Evolutionary conservation across 2,329 filamentous ascomycete genomes (phyloP), one percentile per base, ranked within the genome.

Genomic region (Albifimbria verrucaria): DNA sequence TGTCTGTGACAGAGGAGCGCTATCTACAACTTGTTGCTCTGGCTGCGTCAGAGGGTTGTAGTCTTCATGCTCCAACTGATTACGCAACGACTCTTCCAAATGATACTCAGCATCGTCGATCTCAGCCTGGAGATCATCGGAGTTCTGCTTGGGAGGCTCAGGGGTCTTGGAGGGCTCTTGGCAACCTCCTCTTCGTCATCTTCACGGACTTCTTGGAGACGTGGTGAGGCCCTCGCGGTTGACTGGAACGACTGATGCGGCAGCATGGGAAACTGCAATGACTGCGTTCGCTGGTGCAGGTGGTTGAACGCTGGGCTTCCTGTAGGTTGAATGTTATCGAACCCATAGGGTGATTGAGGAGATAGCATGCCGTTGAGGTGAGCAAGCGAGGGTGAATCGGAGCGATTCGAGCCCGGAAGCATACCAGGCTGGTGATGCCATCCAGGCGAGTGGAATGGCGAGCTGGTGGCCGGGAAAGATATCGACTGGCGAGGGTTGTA

Each of bases 41-140:
- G 62, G 59, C 50, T 73, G 69, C 41, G 79, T 75, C 48, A 86
- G 84, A 2, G 86, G 87, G 62, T 85, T 89, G 64, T 90, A 88
- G 59, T 90, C 88, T 52, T 89, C 87, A 59, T 92, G 87, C 55
- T 92, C 88, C 48, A 93, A 77, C 63, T 93, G 87, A 51, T 88
- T 86, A 49, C 90, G 85, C 56, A 92, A 85, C 55, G 90, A 86
- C 65, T 92, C 85, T 65, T 92, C 89, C 56, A 94, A 71, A 62
- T 93, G 90, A 64, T 94, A 93, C 62, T 96, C 90, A 4, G 89
- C 87, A 64, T 92, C 89, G 48, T 94, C 88, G 52, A 95, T 87
- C 60, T 94, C 91, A 56, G 87, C 87, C 67, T 96, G 91, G 22
- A 96, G 78, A 60, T 92, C 92, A 61, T 92, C 88, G 46, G 73